Conservation (phyloP, 306 rosid genomes). For the Luffa acutangula region DNA sequence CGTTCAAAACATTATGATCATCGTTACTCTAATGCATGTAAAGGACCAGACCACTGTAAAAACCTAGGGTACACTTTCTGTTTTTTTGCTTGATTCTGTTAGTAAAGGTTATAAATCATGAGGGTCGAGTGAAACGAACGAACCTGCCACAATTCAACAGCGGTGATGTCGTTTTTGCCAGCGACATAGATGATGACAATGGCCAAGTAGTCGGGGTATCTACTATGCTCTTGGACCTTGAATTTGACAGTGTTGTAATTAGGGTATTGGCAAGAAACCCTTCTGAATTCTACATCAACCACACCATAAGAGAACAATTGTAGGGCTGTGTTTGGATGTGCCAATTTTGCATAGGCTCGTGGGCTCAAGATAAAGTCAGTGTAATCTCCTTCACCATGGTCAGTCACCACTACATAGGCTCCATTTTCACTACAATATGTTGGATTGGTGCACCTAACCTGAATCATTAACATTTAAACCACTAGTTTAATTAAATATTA, state of each 20-base stretch:
- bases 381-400: constrained; percentile 43
- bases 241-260: constrained; percentile 21
- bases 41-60: too few relatives aligned
- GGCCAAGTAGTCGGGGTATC: constrained; percentile 50
- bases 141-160: constrained; percentile 51
- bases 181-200: constrained; percentile 23
- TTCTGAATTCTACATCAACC: constrained; percentile 37
- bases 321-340: constrained; percentile 6
- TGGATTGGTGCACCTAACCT: constrained; percentile 43
- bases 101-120: too few relatives aligned
- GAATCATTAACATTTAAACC: not conserved
- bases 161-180: constrained; percentile 50
- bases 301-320: constrained; percentile 31
- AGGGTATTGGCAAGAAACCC: constrained; percentile 42
- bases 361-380: constrained; percentile 48
- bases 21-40: too few relatives aligned
- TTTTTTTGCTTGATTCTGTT: too few relatives aligned
- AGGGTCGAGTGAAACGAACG: not conserved
- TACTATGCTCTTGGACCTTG: constrained; percentile 54
- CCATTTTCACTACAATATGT: constrained; percentile 28
- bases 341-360: constrained; percentile 28
- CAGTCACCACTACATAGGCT: constrained; percentile 33
- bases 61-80: too few relatives aligned
- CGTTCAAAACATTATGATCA: too few relatives aligned
- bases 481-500: not conserved